Conservation (phyloP, 2,329 filamentous ascomycete genomes). For the Emmonsiellopsis sp. region DNA sequence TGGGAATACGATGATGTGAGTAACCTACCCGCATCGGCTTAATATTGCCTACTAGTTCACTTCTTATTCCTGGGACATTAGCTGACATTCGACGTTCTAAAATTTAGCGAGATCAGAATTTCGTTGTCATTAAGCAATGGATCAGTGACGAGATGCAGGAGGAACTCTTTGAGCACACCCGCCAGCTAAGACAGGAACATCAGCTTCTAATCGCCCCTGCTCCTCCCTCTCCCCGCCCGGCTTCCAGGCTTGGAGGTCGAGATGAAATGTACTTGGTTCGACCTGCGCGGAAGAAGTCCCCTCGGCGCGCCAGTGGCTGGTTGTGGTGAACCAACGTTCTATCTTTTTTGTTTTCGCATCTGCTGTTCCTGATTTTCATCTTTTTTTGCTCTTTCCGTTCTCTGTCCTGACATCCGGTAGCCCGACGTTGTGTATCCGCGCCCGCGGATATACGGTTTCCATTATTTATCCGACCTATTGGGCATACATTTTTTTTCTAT, state of each 20-base stretch:
- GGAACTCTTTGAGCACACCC: constrained; percentile 62
- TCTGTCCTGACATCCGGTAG: background rate
- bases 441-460: too few species aligned
- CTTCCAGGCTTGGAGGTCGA: constrained; percentile 32
- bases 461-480: too few species aligned
- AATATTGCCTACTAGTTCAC: constrained; percentile 18
- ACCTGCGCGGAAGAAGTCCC: constrained; percentile 29
- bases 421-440: too few species aligned
- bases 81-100: background rate
- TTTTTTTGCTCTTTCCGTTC: background rate
- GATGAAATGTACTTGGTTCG: constrained; percentile 39
- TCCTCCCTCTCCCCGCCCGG: constrained; percentile 15
- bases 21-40: background rate
- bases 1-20: constrained; percentile 41
- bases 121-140: constrained; percentile 63
- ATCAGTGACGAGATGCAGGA: constrained; percentile 63
- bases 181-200: constrained; percentile 47
- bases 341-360: background rate
- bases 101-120: constrained; percentile 49
- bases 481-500: too few species aligned
- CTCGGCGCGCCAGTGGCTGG: constrained; percentile 12
- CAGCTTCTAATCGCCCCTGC: constrained; percentile 26
- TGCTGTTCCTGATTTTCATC: background rate
- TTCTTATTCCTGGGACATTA: background rate
- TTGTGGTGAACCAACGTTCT: background rate